These are phyloP conservation scores for Wickerhamiella alocasiicola DNA, from an alignment of 805 yeast genomes.

Conservation along the genomic window DNA sequence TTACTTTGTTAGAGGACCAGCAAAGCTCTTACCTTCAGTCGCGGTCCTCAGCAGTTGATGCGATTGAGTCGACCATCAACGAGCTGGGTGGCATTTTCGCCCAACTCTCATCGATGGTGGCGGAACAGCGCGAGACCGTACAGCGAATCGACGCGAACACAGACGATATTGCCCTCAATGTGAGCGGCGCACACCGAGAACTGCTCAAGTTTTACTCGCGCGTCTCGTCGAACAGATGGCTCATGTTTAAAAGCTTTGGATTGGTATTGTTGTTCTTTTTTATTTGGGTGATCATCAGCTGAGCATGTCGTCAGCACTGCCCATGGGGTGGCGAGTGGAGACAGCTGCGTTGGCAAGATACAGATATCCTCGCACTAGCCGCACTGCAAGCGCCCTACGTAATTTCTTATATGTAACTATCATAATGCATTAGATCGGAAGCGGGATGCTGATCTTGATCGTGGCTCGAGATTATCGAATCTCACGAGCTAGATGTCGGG, in stretches of 20 bases:
- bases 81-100: conserved; percentile 92
- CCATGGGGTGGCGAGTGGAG: too few species aligned
- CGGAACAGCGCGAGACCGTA: conserved; percentile 91
- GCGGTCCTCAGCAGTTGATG: conserved; percentile 82
- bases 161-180: conserved; percentile 81
- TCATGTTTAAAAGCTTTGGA: conserved; percentile 80
- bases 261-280: conserved; percentile 46
- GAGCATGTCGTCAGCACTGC: too few species aligned
- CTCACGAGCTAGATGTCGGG: too few species aligned
- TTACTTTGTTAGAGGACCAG: conserved; percentile 76
- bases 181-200: conserved; percentile 89
- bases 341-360: too few species aligned
- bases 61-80: conserved; percentile 92
- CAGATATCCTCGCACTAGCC: too few species aligned
- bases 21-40: conserved; percentile 62
- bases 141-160: conserved; percentile 93
- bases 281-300: conserved; percentile 25
- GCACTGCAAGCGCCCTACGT: too few species aligned
- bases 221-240: conserved; percentile 84
- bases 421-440: too few species aligned
- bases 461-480: too few species aligned
- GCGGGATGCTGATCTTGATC: too few species aligned
- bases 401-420: too few species aligned
- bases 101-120: conserved; percentile 94
- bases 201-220: conserved; percentile 77